Conservation (phyloP, 2,329 filamentous ascomycete genomes). For the Colletotrichum filicis region DNA sequence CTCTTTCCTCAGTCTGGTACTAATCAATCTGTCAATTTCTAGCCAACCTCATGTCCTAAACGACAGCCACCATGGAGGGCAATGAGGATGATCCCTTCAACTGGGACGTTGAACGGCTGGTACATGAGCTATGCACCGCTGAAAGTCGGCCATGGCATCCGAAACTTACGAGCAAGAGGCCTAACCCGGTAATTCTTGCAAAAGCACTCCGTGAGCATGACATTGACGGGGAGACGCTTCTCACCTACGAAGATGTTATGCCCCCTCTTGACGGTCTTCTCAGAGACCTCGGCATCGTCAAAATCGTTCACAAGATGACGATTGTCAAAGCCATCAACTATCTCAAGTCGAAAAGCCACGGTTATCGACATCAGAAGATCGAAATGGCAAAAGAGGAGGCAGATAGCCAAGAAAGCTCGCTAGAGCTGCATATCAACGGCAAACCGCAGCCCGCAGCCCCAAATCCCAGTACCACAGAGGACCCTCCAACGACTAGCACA, state of each 20-base stretch:
- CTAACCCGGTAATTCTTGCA: constrained; percentile 65
- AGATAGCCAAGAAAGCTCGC: background rate
- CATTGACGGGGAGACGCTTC: constrained; percentile 72
- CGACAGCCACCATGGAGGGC: constrained; percentile 41
- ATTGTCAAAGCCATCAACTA: constrained; percentile 65
- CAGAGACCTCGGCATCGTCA: constrained; percentile 65
- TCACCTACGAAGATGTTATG: constrained; percentile 65
- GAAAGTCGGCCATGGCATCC: constrained; percentile 57
- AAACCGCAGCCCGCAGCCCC: background rate
- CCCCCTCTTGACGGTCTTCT: constrained; percentile 60
- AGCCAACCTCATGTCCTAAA: constrained; percentile 10
- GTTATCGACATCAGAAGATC: constrained; percentile 31
- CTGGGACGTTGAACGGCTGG: constrained; percentile 77
- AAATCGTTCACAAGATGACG: constrained; percentile 66
- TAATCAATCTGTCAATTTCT: background rate
- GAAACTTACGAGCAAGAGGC: constrained; percentile 52
- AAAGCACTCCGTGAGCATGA: constrained; percentile 67
- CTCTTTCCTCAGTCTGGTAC: background rate
- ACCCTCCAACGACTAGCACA: background rate
- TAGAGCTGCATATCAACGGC: background rate
- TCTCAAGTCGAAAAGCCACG: constrained; percentile 35
- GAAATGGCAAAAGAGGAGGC: background rate
- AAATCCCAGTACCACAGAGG: background rate
- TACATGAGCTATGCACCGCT: constrained; percentile 71
- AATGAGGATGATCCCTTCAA: constrained; percentile 73